Base-by-base conservation (phyloP, 306 rosid species). In the Comarum palustre region DNA sequence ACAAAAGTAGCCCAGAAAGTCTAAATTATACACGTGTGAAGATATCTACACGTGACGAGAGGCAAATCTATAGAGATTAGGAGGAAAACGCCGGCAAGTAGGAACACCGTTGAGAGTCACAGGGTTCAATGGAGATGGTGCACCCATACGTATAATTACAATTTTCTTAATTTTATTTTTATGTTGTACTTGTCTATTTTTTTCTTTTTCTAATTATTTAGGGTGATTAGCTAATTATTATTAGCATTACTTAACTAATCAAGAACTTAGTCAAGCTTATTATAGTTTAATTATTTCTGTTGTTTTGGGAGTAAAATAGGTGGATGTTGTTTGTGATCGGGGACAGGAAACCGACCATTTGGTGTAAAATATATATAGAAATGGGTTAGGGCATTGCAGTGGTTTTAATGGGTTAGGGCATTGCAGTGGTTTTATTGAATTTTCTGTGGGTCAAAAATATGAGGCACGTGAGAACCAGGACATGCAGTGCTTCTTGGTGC, bases 261-360 rank as follows among this genome's bases (percentile, higher is more conserved):
- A 45, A 12, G 20, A 50, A n/a, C 12, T 51, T 52, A 8, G 29
- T 52, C 29, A 3, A 20, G 59, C 4, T 52, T 20, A 52, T 8
- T 20, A 52, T 8, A 20, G 12, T 60, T 13, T 15, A 60, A 31
- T 60, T 16, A 16, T 15, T 60, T 14, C 14, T 2, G 10, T 15
- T 15, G 9, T 29, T 29, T 2, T 29, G 2, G 22, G 20, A 60
- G 22, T 60, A 31, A 60, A 60, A 31, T 62, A n/a, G 14, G 48
- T 19, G 50, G 60, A 51, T 20, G 59, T 52, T 20, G 20, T 63
- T 50, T 63, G 77, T 55, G 85, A 83, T 73, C 52, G 78, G 47
- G 64, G 95, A 83, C 83, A 82, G n/a, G 63, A 45, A 43, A 78
- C 84, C 90, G 76, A 83, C 88, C 84, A 78, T 76, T 72, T 64